Conservation (phyloP, 805 yeast genomes). For the Saccharomyces cerevisiae region DNA sequence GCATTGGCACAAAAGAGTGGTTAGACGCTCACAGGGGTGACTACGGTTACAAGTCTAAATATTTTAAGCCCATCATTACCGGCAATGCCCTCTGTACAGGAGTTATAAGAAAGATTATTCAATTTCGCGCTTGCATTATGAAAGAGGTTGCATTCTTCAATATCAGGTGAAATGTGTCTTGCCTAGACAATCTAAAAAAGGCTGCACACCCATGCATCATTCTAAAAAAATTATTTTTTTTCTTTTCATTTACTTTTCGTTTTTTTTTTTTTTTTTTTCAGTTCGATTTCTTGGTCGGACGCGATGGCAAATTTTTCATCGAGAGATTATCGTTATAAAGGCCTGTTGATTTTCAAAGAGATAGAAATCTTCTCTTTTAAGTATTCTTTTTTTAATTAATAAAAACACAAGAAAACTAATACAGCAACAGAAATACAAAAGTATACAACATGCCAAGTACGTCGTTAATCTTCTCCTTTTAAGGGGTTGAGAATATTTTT, state of each 20-base stretch:
- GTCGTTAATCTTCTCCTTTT: slow-evolving; percentile 3
- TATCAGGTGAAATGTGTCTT: neutral
- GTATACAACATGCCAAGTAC: slow-evolving; percentile 15
- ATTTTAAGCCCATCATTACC: neutral
- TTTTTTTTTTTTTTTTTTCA: neutral
- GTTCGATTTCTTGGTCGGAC: neutral
- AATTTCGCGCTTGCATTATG: neutral
- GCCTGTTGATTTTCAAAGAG: neutral
- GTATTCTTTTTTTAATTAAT: neutral
- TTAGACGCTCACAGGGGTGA: neutral
- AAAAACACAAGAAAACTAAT: neutral
- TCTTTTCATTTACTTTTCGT: neutral
- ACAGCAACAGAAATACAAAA: neutral
- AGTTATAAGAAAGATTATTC: neutral
- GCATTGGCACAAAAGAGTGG: neutral
- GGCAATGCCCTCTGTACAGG: neutral
- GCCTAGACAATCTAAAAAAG: neutral
- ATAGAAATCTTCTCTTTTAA: too few species aligned
- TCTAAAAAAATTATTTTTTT: too few species aligned
- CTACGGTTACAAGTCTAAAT: neutral
- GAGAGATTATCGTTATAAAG: neutral
- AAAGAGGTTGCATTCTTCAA: neutral
- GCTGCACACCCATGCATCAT: neutral
- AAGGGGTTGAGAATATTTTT: neutral
- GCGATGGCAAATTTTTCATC: neutral